These are phyloP conservation scores for Trametes meyenii DNA, from an alignment of 768 basidiomycete species.

Conservation along the genomic window DNA sequence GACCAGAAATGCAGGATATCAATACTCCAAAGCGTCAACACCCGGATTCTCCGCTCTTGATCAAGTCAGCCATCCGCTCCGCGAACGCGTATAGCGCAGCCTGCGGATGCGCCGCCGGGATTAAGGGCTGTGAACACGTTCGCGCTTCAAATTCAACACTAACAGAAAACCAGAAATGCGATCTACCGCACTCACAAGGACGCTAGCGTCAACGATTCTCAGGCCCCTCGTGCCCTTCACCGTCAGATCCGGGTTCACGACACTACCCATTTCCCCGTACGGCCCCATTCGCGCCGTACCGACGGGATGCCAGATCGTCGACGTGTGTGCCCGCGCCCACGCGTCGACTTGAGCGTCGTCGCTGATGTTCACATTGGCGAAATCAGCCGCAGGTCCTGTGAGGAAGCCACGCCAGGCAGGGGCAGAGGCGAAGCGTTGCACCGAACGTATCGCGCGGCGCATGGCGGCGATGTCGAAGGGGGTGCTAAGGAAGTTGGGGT, in stretches of 20 bases:
- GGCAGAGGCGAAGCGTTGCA: conserved; percentile 9
- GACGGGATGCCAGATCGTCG: conserved; percentile 31
- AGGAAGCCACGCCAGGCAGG: conserved; percentile 5
- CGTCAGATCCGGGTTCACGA: conserved; percentile 44
- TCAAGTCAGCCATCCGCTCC: conserved; percentile 30
- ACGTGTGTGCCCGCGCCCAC: conserved; percentile 22
- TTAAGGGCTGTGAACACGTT: conserved; percentile 19
- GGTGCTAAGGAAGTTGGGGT: conserved; percentile 31
- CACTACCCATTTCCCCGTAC: conserved; percentile 35
- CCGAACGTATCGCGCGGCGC: conserved; percentile 20
- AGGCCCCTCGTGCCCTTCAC: conserved; percentile 49
- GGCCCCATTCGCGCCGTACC: conserved; percentile 48
- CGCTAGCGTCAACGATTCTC: conserved; percentile 33
- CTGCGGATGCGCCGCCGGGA: conserved; percentile 26
- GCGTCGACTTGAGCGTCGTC: conserved; percentile 25
- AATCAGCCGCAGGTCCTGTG: not conserved
- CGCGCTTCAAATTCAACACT: not conserved
- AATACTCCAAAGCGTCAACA: too few relatives aligned
- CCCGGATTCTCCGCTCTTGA: conserved; percentile 17
- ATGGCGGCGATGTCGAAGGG: conserved; percentile 35
- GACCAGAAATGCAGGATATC: too few relatives aligned
- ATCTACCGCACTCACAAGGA: conserved; percentile 14
- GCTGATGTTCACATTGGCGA: not conserved
- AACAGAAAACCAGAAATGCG: not conserved
- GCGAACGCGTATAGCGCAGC: conserved; percentile 29